phyloP scores from a whole-genome alignment of 345 rosid species.

The Salix suchowensis region DNA sequence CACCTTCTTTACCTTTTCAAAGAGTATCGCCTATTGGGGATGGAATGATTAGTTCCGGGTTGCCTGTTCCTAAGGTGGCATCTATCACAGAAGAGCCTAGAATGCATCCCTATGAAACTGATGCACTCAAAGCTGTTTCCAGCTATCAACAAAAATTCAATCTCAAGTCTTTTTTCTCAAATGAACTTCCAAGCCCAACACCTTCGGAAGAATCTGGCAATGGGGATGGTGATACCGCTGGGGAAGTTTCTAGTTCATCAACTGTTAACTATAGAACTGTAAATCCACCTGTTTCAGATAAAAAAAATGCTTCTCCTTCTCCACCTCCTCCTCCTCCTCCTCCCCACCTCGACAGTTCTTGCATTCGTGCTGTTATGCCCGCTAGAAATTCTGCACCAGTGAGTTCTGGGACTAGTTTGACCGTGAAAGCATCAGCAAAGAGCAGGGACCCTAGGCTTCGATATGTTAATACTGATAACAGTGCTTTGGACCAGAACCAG shows the following conservation, averaged over 20 bases:
- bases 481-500: conserved; percentile 35
- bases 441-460: conserved; percentile 95
- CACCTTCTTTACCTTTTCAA: conserved; percentile 45
- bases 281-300: conserved; percentile 24
- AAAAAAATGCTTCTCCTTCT: conserved; percentile 19
- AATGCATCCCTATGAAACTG: conserved; percentile 63
- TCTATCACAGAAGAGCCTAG: conserved; percentile 33
- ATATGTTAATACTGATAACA: conserved; percentile 44
- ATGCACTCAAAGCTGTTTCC: conserved; percentile 70
- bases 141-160: conserved; percentile 74
- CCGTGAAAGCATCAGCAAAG: conserved; percentile 51
- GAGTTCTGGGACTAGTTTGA: conserved; percentile 32
- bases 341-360: conserved; percentile 16
- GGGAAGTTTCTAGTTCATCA: conserved; percentile 62
- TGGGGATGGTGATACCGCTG: conserved; percentile 52
- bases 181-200: conserved; percentile 92
- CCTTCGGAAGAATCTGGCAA: conserved; percentile 74
- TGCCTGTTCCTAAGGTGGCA: conserved; percentile 31
- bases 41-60: conserved; percentile 30
- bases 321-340: background rate
- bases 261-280: conserved; percentile 15
- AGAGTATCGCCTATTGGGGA: conserved; percentile 35
- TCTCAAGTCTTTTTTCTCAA: conserved; percentile 36
- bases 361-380: conserved; percentile 21
- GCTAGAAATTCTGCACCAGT: conserved; percentile 26